These are phyloP conservation scores for Petunia secreta DNA, from an alignment of 257 asterid species.

Conservation along the genomic window DNA sequence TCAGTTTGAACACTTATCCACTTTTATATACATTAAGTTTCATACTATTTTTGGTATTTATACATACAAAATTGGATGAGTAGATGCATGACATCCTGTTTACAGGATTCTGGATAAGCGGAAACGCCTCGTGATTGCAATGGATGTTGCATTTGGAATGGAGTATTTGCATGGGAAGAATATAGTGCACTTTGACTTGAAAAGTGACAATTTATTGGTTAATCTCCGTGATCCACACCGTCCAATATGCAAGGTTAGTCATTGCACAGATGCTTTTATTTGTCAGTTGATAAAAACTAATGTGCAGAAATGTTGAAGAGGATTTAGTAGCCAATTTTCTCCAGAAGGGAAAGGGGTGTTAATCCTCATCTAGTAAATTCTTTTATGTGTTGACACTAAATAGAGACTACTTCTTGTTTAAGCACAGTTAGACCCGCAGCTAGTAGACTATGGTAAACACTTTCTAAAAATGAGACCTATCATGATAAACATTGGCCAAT, in stretches of 20 bases:
- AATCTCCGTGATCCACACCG: conserved; percentile 99
- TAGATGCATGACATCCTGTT: conserved; percentile 21
- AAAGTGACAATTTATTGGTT: conserved; percentile 96
- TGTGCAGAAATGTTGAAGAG: neutral
- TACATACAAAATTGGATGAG: neutral
- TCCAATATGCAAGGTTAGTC: conserved; percentile 95
- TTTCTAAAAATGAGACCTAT: neutral
- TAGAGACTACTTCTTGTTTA: conserved; percentile 1
- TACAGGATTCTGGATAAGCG: conserved; percentile 86
- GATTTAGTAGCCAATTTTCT: conserved; percentile 8
- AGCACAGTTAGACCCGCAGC: neutral
- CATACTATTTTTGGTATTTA: neutral
- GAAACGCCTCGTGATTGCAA: conserved; percentile 84
- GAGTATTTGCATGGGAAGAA: conserved; percentile 97
- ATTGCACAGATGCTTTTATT: neutral
- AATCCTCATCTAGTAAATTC: neutral
- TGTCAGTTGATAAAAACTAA: neutral
- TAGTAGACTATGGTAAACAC: neutral
- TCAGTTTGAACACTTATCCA: neutral
- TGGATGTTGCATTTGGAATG: conserved; percentile 99
- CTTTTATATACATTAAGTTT: neutral
- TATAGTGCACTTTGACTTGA: conserved; percentile 94
- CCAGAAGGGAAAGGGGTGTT: neutral
- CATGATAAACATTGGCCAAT: neutral
- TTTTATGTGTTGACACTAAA: neutral